phyloP scores from a whole-genome alignment of 345 rosid genomes.

The Angophora floribunda region DNA sequence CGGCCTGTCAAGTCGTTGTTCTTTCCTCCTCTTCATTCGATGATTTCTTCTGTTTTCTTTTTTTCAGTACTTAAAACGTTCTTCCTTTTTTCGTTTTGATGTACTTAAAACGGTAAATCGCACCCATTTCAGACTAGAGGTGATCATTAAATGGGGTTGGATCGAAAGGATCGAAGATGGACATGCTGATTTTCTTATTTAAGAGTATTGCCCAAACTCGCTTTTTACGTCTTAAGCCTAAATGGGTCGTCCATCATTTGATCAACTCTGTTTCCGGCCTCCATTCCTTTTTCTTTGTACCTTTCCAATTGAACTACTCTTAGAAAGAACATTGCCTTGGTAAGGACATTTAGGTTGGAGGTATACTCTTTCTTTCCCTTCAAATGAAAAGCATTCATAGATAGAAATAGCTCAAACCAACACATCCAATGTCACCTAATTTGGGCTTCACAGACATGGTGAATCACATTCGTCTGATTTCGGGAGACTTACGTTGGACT shows the following conservation, averaged over 20 bases:
- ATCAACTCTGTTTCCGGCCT: accelerated
- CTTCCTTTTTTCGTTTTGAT: too few relatives aligned
- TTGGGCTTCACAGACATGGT: not conserved
- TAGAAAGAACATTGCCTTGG: not conserved
- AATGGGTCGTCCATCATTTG: accelerated
- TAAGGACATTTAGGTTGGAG: not conserved
- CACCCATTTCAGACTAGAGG: not conserved
- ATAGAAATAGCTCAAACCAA: not conserved
- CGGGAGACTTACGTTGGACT: not conserved
- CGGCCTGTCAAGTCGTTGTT: not conserved
- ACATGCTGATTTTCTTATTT: not conserved
- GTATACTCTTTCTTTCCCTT: not conserved
- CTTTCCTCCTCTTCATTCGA: not conserved
- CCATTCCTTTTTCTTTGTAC: not conserved
- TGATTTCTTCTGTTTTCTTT: not conserved
- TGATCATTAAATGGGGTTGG: not conserved
- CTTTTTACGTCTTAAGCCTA: accelerated
- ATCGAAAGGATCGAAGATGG: not conserved
- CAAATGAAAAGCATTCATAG: not conserved
- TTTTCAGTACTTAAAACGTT: not conserved
- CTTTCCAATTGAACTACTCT: not conserved
- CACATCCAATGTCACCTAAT: not conserved
- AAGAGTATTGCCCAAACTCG: accelerated
- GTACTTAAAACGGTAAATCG: not conserved
- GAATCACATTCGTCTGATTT: not conserved